phyloP scores from a whole-genome alignment of 2,329 filamentous ascomycete genomes.

The Phialophora expanda region DNA sequence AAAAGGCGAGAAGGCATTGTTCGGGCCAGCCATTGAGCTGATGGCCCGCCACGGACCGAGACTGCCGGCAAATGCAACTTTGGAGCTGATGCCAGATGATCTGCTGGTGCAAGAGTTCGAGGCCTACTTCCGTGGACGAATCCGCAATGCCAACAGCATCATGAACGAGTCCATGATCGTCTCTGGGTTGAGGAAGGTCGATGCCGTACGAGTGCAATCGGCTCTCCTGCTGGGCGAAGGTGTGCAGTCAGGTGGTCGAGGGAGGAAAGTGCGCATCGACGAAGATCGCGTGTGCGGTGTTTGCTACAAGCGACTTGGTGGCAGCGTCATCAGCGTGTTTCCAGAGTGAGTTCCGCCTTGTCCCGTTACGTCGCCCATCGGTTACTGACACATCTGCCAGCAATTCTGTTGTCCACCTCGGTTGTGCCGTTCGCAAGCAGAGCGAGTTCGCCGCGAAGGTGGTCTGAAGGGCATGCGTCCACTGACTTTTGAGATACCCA shows the following conservation, averaged over 20 bases:
- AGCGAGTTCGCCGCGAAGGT: constrained; percentile 38
- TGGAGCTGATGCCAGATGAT: constrained; percentile 80
- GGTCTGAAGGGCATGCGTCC: not conserved
- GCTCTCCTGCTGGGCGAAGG: constrained; percentile 74
- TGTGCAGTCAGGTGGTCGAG: constrained; percentile 58
- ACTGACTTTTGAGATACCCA: constrained; percentile 36
- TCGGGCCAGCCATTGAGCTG: constrained; percentile 79
- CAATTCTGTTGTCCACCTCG: constrained; percentile 75
- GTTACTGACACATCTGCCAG: constrained; percentile 40
- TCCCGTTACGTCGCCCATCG: not conserved
- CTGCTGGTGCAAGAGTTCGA: constrained; percentile 80
- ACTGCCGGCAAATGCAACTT: constrained; percentile 82
- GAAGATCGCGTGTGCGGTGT: constrained; percentile 91
- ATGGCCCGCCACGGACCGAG: constrained; percentile 92
- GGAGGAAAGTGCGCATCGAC: constrained; percentile 75
- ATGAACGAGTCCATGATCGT: constrained; percentile 81
- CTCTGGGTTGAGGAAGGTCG: constrained; percentile 74
- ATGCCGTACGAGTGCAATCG: constrained; percentile 77
- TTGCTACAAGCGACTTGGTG: constrained; percentile 90
- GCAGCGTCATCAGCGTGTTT: constrained; percentile 87
- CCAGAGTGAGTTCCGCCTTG: constrained; percentile 68
- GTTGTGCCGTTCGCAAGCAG: constrained; percentile 64
- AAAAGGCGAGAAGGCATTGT: constrained; percentile 71
- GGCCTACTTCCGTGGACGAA: constrained; percentile 89
- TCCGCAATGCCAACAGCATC: constrained; percentile 80